Evolutionary conservation across 2,329 filamentous ascomycete species (phyloP).

Genomic region (Endothia cerciana): DNA sequence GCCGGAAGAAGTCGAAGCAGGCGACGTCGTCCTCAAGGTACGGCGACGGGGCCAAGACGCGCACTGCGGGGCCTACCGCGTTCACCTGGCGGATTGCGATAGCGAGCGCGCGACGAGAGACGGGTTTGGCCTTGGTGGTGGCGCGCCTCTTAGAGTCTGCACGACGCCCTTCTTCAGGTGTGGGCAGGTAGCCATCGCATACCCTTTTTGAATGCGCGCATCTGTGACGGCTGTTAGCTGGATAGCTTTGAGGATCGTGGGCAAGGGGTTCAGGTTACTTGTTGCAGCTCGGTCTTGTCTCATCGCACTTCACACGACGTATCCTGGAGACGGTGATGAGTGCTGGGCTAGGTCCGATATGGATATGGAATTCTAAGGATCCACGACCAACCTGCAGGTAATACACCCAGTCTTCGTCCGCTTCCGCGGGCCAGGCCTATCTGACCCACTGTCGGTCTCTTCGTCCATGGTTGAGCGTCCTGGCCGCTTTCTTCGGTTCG

Average conservation of each 20-base stretch:
- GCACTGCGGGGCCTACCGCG: conserved; percentile 37
- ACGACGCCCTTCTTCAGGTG: neutral
- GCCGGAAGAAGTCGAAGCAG: conserved; percentile 43
- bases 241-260: neutral
- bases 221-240: conserved; percentile 2
- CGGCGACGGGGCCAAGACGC: conserved; percentile 29
- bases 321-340: conserved; percentile 34
- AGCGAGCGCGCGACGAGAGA: conserved; percentile 40
- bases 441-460: neutral
- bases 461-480: neutral
- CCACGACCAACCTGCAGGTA: conserved; percentile 32
- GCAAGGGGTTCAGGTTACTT: conserved; percentile 26
- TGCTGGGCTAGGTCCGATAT: neutral
- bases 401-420: conserved; percentile 33
- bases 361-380: neutral
- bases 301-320: conserved; percentile 43
- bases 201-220: conserved; percentile 33
- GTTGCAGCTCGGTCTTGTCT: conserved; percentile 37
- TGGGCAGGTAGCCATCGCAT: conserved; percentile 41
- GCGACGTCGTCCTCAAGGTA: conserved; percentile 18
- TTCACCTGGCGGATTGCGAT: conserved; percentile 35
- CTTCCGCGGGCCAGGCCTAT: neutral
- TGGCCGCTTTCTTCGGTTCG: neutral
- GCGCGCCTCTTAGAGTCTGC: neutral
- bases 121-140: conserved; percentile 26